phyloP scores from a whole-genome alignment of 1,139 yeast species.

The Taphrina communis region DNA sequence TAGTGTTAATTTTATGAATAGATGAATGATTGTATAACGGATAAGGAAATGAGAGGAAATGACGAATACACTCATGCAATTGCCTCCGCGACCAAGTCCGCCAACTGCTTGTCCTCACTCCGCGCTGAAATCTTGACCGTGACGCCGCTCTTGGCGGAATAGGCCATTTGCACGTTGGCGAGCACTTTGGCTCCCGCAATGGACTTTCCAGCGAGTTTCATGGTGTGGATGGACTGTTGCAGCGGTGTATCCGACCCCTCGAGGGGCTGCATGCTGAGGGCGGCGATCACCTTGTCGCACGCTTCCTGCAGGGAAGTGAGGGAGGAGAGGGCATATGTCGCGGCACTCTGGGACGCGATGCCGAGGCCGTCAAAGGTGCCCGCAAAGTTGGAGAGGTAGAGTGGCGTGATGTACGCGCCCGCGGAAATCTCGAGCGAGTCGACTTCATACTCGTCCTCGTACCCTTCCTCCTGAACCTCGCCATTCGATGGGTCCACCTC shows the following conservation, averaged over 20 bases:
- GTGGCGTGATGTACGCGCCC: slow-evolving; percentile 82
- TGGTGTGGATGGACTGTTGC: slow-evolving; percentile 67
- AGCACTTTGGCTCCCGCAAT: slow-evolving; percentile 66
- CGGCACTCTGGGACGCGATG: slow-evolving; percentile 58
- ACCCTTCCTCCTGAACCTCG: slow-evolving; percentile 80
- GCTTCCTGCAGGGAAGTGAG: slow-evolving; percentile 57
- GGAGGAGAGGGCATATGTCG: slow-evolving; percentile 64
- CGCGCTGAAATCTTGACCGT: slow-evolving; percentile 79
- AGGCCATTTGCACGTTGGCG: slow-evolving; percentile 71
- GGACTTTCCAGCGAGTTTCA: slow-evolving; percentile 84
- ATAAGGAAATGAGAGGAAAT: no score
- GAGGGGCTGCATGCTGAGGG: slow-evolving; percentile 69
- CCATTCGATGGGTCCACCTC: slow-evolving; percentile 81
- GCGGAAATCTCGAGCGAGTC: slow-evolving; percentile 77
- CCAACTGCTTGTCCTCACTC: slow-evolving; percentile 59
- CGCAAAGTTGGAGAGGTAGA: slow-evolving; percentile 79
- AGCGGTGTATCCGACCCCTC: slow-evolving; percentile 77
- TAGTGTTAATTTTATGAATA: no score
- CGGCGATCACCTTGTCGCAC: slow-evolving; percentile 55
- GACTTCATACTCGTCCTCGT: slow-evolving; percentile 90
- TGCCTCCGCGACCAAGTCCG: slow-evolving; percentile 49
- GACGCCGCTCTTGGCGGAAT: slow-evolving; percentile 70
- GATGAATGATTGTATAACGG: no score
- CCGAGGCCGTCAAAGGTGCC: slow-evolving; percentile 75
- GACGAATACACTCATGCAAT: slow-evolving; percentile 5